Percentiles rank a stretch among this genome's conserved stretches.
Evolutionary conservation across 257 asterid species (phyloP).

Genomic region (Knoxia roxburghii): DNA sequence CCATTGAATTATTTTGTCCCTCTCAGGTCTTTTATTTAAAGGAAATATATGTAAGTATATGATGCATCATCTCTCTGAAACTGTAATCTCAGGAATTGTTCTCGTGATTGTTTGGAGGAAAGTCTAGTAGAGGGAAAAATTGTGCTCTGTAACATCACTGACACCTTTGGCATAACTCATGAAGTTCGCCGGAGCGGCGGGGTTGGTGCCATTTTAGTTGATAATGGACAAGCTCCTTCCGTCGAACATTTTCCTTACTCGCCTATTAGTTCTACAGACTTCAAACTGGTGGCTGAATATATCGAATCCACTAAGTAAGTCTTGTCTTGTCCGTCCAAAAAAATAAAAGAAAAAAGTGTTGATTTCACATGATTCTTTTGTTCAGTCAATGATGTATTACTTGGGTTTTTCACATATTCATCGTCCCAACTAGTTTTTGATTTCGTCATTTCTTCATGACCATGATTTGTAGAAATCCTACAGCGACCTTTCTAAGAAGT

Average conservation of each 20-base stretch:
- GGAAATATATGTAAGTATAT: no score
- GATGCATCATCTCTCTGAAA: no score
- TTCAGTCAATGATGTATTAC: no score
- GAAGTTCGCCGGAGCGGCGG: constrained; percentile 17
- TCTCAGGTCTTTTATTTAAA: no score
- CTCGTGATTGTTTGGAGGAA: constrained; percentile 17
- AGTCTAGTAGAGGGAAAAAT: constrained; percentile 32
- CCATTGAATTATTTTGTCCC: no score
- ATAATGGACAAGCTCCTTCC: neutral
- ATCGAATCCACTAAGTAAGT: constrained; percentile 17
- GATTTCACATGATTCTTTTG: no score
- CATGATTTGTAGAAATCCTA: constrained; percentile 4
- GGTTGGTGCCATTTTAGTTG: constrained; percentile 15
- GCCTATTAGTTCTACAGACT: neutral
- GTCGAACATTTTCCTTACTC: constrained; percentile 25
- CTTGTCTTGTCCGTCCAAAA: no score
- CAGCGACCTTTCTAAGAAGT: constrained; percentile 4
- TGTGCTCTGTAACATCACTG: constrained; percentile 15
- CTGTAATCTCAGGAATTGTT: constrained; percentile 25
- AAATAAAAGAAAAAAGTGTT: no score
- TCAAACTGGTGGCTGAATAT: neutral
- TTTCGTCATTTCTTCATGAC: neutral
- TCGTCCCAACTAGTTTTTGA: no score
- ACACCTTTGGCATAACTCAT: neutral
- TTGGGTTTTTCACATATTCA: no score